Base-by-base conservation (phyloP, 1,284 basidiomycete genomes). In the Sphaerobolus stellatus region DNA sequence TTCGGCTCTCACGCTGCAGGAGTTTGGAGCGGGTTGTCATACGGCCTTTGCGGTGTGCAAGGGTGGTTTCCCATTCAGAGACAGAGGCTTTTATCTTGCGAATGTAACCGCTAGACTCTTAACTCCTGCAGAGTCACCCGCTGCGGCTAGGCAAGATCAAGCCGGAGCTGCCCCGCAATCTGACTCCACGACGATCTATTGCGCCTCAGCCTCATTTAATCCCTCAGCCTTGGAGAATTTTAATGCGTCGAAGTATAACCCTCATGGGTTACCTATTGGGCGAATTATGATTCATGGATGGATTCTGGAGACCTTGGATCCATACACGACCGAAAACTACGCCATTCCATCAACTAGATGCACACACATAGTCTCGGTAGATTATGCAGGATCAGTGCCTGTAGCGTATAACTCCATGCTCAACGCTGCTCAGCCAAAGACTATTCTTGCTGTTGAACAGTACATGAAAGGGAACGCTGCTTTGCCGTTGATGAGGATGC, bases 281-380 rank as follows among this genome's bases (percentile, higher is more conserved):
- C 84, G 89, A 20, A 77, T 95, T 43, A 86, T 92, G 59, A 75
- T 99, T 3, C 94, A 98, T 62, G 96, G 92, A 1, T 99, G 97
- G 97, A 88, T 98, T 43, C 71, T 98, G 61, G 94, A 99, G 74
- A 98, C 95, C 1, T 79, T 99, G 43, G 96, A 99, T 68, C 96
- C 97, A 0, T 99, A 99, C 68, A 92, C 92, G 41, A 88, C 90
- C 57, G 94, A 97, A 68, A 94, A 93, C 63, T 96, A 95, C 67
- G 84, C 92, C 14, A 98, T 99, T 44, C 96, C 96, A 0, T 98
- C 94, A 2, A 94, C 96, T 24, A 76, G 90, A 51, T 95, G 93
- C 70, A 96, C 91, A 47, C 82, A 94, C 59, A 78, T 98, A 38
- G 85, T 90, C 5, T 90, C 93, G 0, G 80, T 97, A 54, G 95